These are phyloP conservation scores for Coniochaeta sp. DNA, from an alignment of 2,329 filamentous ascomycete species.

Conservation along the genomic window DNA sequence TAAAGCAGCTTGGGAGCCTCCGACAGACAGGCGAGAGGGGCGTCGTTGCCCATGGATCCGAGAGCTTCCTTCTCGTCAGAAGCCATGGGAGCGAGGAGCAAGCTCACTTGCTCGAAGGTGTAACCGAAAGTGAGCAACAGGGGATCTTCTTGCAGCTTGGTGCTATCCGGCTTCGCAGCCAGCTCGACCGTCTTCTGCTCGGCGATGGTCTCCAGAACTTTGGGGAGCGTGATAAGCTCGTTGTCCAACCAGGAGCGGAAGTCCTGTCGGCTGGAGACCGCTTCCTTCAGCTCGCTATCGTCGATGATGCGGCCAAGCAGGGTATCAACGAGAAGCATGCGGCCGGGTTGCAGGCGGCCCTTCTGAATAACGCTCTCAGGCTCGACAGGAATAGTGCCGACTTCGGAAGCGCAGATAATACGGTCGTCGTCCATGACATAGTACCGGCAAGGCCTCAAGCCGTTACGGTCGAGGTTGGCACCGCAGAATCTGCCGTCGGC, in stretches of 20 bases:
- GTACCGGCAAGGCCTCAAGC: constrained; percentile 90
- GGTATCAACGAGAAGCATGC: constrained; percentile 94
- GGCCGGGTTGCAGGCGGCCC: constrained; percentile 66
- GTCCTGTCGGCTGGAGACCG: constrained; percentile 78
- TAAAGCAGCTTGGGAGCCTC: constrained; percentile 81
- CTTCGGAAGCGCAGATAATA: constrained; percentile 94
- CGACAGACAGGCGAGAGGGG: constrained; percentile 85
- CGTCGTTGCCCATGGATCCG: constrained; percentile 97
- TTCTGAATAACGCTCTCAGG: constrained; percentile 88
- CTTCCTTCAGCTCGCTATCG: constrained; percentile 83
- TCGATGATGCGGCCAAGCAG: constrained; percentile 86
- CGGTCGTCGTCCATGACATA: constrained; percentile 95
- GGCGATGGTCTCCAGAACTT: constrained; percentile 58
- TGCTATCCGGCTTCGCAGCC: constrained; percentile 57
- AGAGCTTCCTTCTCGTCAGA: constrained; percentile 95
- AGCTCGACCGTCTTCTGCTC: constrained; percentile 54
- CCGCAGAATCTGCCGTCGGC: constrained; percentile 94
- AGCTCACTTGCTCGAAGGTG: constrained; percentile 88
- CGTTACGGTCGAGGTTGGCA: constrained; percentile 93
- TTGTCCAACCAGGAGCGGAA: constrained; percentile 85
- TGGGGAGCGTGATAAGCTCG: constrained; percentile 74
- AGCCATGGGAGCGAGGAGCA: constrained; percentile 90
- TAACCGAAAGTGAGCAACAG: constrained; percentile 84
- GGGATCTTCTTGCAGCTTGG: constrained; percentile 74
- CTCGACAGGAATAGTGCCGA: constrained; percentile 87